Evolutionary conservation across 2,329 filamentous ascomycete genomes (phyloP), one percentile per base, ranked within the genome.

Genomic region (Chaetomium strumarium): DNA sequence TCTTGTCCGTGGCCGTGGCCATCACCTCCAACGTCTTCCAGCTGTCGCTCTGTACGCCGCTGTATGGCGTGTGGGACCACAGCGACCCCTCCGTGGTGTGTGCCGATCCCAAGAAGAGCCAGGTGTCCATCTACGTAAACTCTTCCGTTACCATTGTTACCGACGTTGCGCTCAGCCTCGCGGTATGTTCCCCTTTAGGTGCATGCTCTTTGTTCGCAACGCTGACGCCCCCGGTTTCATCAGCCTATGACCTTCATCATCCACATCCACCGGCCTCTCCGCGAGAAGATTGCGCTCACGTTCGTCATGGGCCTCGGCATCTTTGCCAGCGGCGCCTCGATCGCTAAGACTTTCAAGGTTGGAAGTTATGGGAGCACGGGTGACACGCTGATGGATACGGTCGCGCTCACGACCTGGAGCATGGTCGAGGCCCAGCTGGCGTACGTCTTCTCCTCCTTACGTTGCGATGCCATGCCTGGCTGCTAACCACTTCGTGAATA

Each of bases 231-330:
- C 29, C 14, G 30, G 14, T 7, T 38, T 14, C 45, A 5, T 7
- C 14, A 55, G 53, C 55, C 55, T 40, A 46, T 58, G 37, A 52
- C 49, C 29, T 60, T 60, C 46, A 56, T 60, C 41, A 36, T 55
- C 30, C 49, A 46, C 38, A 51, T 60, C 29, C 53, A 58, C 36
- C 51, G 56, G 14, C 58, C 53, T 13, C 43, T 59, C 33, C 55
- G 58, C 4, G 58, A 59, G 49, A 56, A 55, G 51, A 36, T 56
- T n/a, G 52, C 46, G 16, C 49, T 59, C 19, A 53, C 24, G 3
- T 53, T 58, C 43, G 43, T 59, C 33, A 59, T 59, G 58, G 55
- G 58, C 6, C 51, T 59, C 24, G 58, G 58, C 6, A 51, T 59
- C 12, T n/a, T 59, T 16, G 55, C 58, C 13, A 53, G 49, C 37